Evolutionary conservation across 805 yeast species (phyloP).

Genomic region (Candida caryicola): DNA sequence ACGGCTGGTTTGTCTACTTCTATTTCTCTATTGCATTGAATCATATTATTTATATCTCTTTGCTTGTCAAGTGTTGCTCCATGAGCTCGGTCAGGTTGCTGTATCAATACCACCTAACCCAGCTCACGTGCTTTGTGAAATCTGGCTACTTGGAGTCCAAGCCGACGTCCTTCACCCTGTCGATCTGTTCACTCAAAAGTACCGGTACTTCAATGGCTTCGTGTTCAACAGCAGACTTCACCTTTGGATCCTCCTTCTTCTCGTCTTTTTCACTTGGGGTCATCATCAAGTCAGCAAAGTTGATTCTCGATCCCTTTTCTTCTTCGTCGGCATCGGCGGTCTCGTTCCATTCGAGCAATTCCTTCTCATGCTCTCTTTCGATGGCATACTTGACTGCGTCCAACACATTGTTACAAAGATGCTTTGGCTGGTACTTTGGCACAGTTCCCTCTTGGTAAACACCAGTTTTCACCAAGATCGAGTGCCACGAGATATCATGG

Average conservation of each 20-base stretch:
- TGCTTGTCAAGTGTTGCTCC: too few species aligned
- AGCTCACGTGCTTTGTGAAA: too few species aligned
- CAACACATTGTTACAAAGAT: constrained; percentile 67
- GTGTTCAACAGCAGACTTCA: constrained; percentile 30
- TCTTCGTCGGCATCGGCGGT: constrained; percentile 33
- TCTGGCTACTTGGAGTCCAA: constrained; percentile 13
- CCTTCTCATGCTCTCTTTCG: constrained; percentile 73
- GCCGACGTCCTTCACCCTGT: constrained; percentile 34
- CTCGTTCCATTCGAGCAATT: constrained; percentile 71
- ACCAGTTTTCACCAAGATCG: constrained; percentile 83
- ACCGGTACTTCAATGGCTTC: constrained; percentile 53
- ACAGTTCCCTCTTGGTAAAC: constrained; percentile 77
- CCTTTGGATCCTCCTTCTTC: constrained; percentile 8
- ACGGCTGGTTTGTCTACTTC: too few species aligned
- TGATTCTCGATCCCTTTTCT: constrained; percentile 32
- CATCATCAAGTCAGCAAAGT: constrained; percentile 45
- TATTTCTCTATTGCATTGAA: too few species aligned
- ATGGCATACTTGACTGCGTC: constrained; percentile 83
- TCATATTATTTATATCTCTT: too few species aligned
- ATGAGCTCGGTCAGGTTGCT: too few species aligned
- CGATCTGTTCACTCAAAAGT: constrained; percentile 42
- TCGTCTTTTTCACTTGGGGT: constrained; percentile 35
- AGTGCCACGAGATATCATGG: constrained; percentile 80
- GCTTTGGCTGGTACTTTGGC: constrained; percentile 78
- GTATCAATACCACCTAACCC: too few species aligned